Conservation (phyloP, 768 basidiomycete genomes). For the Phaeolepiota aurea region DNA sequence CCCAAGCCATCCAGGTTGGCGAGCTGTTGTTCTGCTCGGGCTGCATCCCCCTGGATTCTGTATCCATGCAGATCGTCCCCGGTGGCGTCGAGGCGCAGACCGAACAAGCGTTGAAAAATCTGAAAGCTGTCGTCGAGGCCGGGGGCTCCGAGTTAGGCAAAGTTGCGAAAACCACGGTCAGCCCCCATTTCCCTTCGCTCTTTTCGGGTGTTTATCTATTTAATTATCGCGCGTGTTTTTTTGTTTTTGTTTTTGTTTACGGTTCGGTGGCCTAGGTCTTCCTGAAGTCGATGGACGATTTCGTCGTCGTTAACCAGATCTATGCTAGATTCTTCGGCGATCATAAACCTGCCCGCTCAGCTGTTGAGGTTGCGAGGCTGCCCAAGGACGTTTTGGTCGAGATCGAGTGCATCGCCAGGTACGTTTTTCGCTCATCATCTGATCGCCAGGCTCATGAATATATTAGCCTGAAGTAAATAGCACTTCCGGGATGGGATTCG, state of each 20-base stretch:
- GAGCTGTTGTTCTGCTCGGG: constrained; percentile 87
- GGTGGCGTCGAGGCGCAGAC: constrained; percentile 79
- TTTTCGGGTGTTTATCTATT: background rate
- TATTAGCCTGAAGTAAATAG: constrained; percentile 1
- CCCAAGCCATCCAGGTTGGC: constrained; percentile 77
- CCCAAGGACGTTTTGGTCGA: constrained; percentile 91
- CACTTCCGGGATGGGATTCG: too few species aligned
- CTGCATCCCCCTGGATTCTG: constrained; percentile 76
- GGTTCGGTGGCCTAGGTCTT: constrained; percentile 53
- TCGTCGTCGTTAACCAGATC: constrained; percentile 70
- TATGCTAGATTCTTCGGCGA: constrained; percentile 82
- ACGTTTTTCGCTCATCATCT: constrained; percentile 13
- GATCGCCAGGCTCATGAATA: background rate
- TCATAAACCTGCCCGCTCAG: constrained; percentile 89
- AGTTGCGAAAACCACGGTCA: constrained; percentile 87
- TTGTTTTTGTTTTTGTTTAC: background rate
- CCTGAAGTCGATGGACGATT: constrained; percentile 89
- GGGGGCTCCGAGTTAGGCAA: constrained; percentile 71
- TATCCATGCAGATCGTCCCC: constrained; percentile 57
- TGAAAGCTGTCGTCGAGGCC: constrained; percentile 76
- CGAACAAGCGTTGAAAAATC: constrained; percentile 77
- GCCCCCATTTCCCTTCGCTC: constrained; percentile 24
- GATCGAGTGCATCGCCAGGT: constrained; percentile 85
- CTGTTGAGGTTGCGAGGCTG: constrained; percentile 82
- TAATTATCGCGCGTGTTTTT: constrained; percentile 1